These are phyloP conservation scores for Aegilops speltoides DNA, from an alignment of 176 grass and related monocot genomes.

Conservation along the genomic window DNA sequence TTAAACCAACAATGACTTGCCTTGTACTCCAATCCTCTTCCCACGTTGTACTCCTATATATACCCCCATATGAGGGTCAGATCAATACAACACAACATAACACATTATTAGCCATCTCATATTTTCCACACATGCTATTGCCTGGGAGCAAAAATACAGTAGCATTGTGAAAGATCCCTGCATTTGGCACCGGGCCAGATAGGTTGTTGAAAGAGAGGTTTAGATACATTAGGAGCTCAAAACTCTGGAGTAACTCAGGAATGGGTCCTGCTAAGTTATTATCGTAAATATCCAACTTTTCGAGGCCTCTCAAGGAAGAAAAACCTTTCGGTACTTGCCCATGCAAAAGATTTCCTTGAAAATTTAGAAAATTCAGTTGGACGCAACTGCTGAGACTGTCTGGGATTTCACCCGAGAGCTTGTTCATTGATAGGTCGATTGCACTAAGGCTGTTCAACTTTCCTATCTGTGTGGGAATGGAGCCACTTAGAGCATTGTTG, in stretches of 20 bases:
- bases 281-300: neutral
- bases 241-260: neutral
- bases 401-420: too few relatives aligned
- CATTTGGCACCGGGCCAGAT: neutral
- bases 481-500: too few relatives aligned
- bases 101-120: too few relatives aligned
- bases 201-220: slow-evolving; percentile 1
- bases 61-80: too few relatives aligned
- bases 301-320: neutral
- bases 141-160: neutral
- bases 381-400: neutral
- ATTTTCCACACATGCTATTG: too few relatives aligned
- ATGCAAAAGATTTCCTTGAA: neutral
- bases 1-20: too few relatives aligned
- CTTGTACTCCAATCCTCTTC: too few relatives aligned
- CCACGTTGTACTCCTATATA: too few relatives aligned
- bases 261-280: neutral
- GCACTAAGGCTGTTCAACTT: too few relatives aligned
- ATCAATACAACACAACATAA: too few relatives aligned
- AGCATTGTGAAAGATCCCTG: neutral
- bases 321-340: neutral
- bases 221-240: neutral
- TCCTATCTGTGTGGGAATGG: too few relatives aligned
- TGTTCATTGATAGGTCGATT: too few relatives aligned
- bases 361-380: neutral